phyloP scores from a whole-genome alignment of 495 filamentous ascomycete species.

The Penicillium ucsense region DNA sequence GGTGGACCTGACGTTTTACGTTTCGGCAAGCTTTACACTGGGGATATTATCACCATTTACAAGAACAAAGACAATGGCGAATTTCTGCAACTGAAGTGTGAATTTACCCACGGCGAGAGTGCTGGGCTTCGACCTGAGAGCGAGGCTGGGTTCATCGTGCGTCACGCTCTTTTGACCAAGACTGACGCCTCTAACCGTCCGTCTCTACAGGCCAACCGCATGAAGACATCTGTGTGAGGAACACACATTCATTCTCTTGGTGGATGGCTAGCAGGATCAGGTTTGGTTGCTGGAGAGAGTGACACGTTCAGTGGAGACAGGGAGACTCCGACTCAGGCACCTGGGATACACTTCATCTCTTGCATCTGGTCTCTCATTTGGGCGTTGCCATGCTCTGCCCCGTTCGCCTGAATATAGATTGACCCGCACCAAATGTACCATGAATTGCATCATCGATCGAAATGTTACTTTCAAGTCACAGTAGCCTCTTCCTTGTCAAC shows the following conservation, averaged over 20 bases:
- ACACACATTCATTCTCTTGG: not conserved
- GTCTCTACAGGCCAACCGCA: constrained; percentile 8
- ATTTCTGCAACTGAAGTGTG: constrained; percentile 42
- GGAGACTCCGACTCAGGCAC: too few relatives aligned
- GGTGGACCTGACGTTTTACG: constrained; percentile 39
- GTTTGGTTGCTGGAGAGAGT: constrained; percentile 3
- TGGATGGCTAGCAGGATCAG: not conserved
- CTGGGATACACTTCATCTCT: not conserved
- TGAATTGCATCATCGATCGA: constrained; percentile 7
- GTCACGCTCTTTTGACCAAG: constrained; percentile 23
- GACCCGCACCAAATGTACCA: constrained; percentile 2
- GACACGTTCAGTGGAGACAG: not conserved
- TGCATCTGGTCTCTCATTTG: not conserved
- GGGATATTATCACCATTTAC: constrained; percentile 62
- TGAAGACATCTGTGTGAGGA: constrained; percentile 6
- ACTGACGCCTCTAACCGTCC: constrained; percentile 18
- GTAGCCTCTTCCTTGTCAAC: not conserved
- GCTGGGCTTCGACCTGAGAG: constrained; percentile 31
- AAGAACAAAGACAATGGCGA: constrained; percentile 23
- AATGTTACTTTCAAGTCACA: constrained; percentile 7
- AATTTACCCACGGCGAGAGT: constrained; percentile 45
- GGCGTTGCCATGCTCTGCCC: not conserved
- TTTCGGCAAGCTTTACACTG: constrained; percentile 61
- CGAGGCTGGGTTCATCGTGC: constrained; percentile 33
- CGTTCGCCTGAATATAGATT: constrained; percentile 12